Evolutionary conservation across 805 yeast species (phyloP).

Genomic region (Kazachstania martiniae): DNA sequence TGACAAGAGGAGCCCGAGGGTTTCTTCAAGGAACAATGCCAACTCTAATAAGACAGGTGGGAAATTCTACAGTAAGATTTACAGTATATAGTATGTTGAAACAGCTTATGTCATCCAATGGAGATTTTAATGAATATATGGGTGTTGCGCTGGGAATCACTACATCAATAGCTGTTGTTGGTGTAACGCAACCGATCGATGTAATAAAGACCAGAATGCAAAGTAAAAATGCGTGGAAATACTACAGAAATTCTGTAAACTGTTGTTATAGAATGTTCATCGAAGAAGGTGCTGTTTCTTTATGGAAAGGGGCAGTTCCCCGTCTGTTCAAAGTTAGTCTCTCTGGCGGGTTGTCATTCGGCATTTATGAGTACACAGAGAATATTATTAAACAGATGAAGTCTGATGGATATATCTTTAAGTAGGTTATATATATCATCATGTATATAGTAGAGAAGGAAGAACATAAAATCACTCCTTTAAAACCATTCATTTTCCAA

Average conservation of each 20-base stretch:
- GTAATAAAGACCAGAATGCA: conserved; percentile 82
- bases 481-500: conserved; percentile 15
- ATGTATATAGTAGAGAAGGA: neutral
- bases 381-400: conserved; percentile 19
- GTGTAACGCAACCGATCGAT: conserved; percentile 80
- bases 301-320: conserved; percentile 55
- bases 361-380: conserved; percentile 50
- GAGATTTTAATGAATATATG: conserved; percentile 28
- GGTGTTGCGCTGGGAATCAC: conserved; percentile 41
- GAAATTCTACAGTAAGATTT: conserved; percentile 73
- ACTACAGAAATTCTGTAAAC: conserved; percentile 52
- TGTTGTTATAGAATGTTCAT: conserved; percentile 40
- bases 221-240: conserved; percentile 49
- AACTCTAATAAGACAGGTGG: conserved; percentile 71
- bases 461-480: neutral
- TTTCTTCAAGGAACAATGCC: conserved; percentile 75
- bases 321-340: conserved; percentile 59
- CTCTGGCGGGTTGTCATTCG: conserved; percentile 59
- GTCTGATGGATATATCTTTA: conserved; percentile 10
- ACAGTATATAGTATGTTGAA: conserved; percentile 71
- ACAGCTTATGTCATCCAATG: conserved; percentile 45
- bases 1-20: conserved; percentile 62
- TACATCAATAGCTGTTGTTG: conserved; percentile 64
- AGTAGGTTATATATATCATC: neutral
- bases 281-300: conserved; percentile 34